Percentiles rank a stretch among this genome's conserved stretches.
Conservation (phyloP, 768 basidiomycete genomes). For the Flagelloscypha sp. region DNA sequence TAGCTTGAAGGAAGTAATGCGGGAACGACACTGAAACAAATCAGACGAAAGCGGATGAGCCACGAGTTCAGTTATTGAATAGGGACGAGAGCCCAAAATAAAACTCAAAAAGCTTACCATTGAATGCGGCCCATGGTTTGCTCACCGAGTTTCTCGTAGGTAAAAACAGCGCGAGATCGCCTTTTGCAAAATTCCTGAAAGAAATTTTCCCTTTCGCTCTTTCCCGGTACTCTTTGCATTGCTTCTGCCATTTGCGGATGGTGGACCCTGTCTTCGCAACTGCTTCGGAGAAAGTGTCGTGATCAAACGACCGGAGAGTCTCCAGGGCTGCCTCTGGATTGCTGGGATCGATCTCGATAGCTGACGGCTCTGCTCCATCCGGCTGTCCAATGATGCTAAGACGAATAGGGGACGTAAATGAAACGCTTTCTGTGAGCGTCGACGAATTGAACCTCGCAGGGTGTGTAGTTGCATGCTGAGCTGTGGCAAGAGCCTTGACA, state of each 20-base stretch:
- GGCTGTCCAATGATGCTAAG: slow-evolving; percentile 44
- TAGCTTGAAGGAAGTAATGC: slow-evolving; percentile 92
- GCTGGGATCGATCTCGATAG: slow-evolving; percentile 76
- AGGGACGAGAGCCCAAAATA: too few species aligned
- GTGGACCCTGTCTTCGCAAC: slow-evolving; percentile 77
- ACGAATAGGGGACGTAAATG: slow-evolving; percentile 39
- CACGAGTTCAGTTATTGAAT: slow-evolving; percentile 9
- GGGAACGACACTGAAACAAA: slow-evolving; percentile 75
- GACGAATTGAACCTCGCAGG: slow-evolving; percentile 38
- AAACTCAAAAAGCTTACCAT: slow-evolving; percentile 48
- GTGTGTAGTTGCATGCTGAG: slow-evolving; percentile 42
- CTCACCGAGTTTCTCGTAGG: slow-evolving; percentile 91
- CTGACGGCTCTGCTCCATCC: slow-evolving; percentile 57
- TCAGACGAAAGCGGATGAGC: slow-evolving; percentile 32
- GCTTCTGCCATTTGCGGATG: slow-evolving; percentile 95
- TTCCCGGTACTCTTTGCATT: slow-evolving; percentile 92
- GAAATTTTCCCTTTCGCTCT: slow-evolving; percentile 95
- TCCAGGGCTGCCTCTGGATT: slow-evolving; percentile 68
- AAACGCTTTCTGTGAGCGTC: slow-evolving; percentile 40
- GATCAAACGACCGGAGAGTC: slow-evolving; percentile 64
- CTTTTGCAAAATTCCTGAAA: slow-evolving; percentile 90
- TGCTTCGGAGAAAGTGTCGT: slow-evolving; percentile 78
- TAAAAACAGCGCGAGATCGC: slow-evolving; percentile 91
- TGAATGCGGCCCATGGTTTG: slow-evolving; percentile 98
- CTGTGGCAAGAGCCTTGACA: slow-evolving; percentile 57